Evolutionary conservation across 2,329 filamentous ascomycete genomes (phyloP).

Genomic region (Pseudocercospora fuligena): DNA sequence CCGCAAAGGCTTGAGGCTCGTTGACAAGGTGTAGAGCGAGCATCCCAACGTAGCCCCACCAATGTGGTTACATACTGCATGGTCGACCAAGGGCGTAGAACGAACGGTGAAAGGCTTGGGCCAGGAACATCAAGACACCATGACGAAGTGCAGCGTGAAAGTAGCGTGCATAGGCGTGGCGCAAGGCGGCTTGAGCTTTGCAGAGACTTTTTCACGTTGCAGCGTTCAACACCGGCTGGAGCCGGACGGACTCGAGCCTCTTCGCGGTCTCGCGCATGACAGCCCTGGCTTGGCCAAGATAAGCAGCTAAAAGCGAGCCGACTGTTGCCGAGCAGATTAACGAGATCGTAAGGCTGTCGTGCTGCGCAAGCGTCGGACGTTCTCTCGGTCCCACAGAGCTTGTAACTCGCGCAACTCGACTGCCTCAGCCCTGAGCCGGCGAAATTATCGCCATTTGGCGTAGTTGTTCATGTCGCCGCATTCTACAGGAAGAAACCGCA

Average conservation of each 20-base stretch:
- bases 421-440: slow-evolving; percentile 11
- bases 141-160: slow-evolving; percentile 27
- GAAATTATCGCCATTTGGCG: slow-evolving; percentile 19
- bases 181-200: slow-evolving; percentile 21
- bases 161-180: slow-evolving; percentile 26
- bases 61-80: slow-evolving; percentile 13
- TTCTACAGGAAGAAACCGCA: neutral
- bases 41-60: slow-evolving; percentile 25
- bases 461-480: neutral
- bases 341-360: slow-evolving; percentile 27
- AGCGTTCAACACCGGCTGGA: slow-evolving; percentile 11
- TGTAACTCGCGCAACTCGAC: slow-evolving; percentile 1
- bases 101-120: slow-evolving; percentile 3
- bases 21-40: slow-evolving; percentile 20
- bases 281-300: neutral
- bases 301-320: slow-evolving; percentile 18
- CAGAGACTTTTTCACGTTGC: slow-evolving; percentile 27
- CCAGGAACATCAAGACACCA: slow-evolving; percentile 22
- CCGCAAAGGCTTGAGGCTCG: slow-evolving; percentile 21
- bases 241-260: slow-evolving; percentile 11
- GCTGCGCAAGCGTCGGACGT: slow-evolving; percentile 19
- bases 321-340: slow-evolving; percentile 14
- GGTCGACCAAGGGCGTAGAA: slow-evolving; percentile 21
- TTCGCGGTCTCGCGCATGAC: slow-evolving; percentile 12
- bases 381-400: slow-evolving; percentile 16